Base-by-base conservation (phyloP, 225 moss, liverwort and hornwort genomes). In the Pseudoscleropodium purum region DNA sequence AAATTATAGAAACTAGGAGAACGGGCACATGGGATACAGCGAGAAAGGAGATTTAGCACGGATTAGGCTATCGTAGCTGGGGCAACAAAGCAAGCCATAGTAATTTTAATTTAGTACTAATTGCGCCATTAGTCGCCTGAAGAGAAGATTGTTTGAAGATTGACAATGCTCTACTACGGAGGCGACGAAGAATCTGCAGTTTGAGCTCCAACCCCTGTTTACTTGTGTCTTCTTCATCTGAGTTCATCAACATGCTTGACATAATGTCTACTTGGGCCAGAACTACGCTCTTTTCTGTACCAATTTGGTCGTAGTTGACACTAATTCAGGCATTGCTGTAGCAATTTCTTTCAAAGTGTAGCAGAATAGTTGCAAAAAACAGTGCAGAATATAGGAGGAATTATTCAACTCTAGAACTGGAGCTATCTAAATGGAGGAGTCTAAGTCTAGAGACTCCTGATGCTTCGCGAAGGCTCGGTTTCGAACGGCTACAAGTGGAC, bases 401-500 rank as follows among this genome's bases (percentile, higher is more conserved):
- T 66, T 59, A 39, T 56, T 10, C 20, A 72, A 70, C 87, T 70
- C 63, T 37, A 88, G 72, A 72, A 34, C n/a, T 66, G 47, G 49
- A 88, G 36, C 5, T 33, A 63, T 81, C 23, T 41, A 74, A 45
- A 74, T 72, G 70, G 63, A 56, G 17, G 52, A 64, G 65, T 29
- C 39, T 26, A 33, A 31, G 68, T 17, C n/a, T 39, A 79, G 36
- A 74, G 51, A 41, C 7, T 81, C 17, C 84, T 84, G 49, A 66
- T 37, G n/a, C 30, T 52, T 54, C 67, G 51, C 47, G 15, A 39
- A 61, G 59, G 6, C 59, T 43, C 14, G 56, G 18, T 13, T 80
- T 29, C 29, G 41, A 81, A 60, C 19, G 60, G 76, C 68, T 86
- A 93, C 51, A 93, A 67, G 90, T 94, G 94, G 52, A 94, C 94